phyloP scores from a whole-genome alignment of 345 rosid species.

The Erucastrum elatum region DNA sequence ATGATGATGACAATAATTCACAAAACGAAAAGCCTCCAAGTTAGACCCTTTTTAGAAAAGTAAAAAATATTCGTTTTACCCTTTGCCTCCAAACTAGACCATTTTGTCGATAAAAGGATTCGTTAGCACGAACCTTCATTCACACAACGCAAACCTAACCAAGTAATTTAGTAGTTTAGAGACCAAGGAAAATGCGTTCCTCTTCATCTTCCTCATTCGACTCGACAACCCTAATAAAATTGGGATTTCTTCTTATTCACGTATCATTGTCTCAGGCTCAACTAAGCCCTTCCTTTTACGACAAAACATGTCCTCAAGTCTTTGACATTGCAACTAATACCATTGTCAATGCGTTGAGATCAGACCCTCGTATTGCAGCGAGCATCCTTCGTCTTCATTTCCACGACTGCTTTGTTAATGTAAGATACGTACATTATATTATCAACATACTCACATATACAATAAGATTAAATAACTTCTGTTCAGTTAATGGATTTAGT shows the following conservation, averaged over 20 bases:
- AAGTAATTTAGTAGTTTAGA: neutral
- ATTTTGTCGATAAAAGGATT: constrained; percentile 9
- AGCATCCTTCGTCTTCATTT: neutral
- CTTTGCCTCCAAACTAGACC: neutral
- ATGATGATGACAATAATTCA: neutral
- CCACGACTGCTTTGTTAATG: neutral
- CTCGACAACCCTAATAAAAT: neutral
- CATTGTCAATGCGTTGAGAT: neutral
- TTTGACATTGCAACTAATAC: constrained; percentile 40
- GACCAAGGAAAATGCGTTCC: constrained; percentile 21
- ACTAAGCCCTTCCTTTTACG: constrained; percentile 50
- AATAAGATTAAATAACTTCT: no score
- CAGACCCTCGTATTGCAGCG: neutral
- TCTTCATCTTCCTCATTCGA: neutral
- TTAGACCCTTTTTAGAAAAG: neutral
- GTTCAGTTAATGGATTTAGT: no score
- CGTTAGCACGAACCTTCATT: constrained; percentile 3
- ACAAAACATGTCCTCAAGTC: constrained; percentile 52
- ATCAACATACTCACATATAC: neutral
- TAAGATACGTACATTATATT: neutral
- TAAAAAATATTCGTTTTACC: neutral
- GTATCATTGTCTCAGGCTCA: constrained; percentile 22
- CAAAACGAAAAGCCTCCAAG: neutral
- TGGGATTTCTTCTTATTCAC: constrained; percentile 13
- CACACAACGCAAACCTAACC: constrained; percentile 3